These are phyloP conservation scores for Rhizophagus clarus DNA, from an alignment of 192 early-diverging fungal species.

Conservation along the genomic window DNA sequence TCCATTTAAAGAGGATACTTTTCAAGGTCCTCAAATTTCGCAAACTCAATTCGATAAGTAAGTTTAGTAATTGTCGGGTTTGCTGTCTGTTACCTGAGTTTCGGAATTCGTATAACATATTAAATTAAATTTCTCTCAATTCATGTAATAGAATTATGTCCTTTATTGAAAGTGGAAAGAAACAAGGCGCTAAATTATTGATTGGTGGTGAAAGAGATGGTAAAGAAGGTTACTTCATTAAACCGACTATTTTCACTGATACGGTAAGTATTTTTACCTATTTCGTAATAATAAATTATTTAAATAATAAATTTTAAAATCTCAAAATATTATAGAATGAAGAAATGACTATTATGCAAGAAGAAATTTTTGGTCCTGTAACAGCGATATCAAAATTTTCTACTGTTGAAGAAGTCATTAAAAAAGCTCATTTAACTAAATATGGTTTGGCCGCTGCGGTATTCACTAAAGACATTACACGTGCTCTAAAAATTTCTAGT, in stretches of 20 bases:
- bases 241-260: slow-evolving; percentile 77
- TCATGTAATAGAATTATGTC: slow-evolving; percentile 49
- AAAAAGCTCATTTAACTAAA: slow-evolving; percentile 67
- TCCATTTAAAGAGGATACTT: slow-evolving; percentile 59
- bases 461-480: slow-evolving; percentile 66
- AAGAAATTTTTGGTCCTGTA: slow-evolving; percentile 92
- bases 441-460: slow-evolving; percentile 80
- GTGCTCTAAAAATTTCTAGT: slow-evolving; percentile 56
- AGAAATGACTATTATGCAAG: slow-evolving; percentile 56
- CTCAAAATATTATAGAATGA: slow-evolving; percentile 37
- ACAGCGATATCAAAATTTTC: slow-evolving; percentile 74
- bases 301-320: not conserved
- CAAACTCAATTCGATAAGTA: slow-evolving; percentile 58
- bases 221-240: slow-evolving; percentile 74
- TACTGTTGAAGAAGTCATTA: slow-evolving; percentile 70
- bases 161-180: slow-evolving; percentile 64
- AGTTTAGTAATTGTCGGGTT: not conserved
- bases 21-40: slow-evolving; percentile 75
- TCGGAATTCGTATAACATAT: too few species aligned
- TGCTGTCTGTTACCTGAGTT: too few species aligned
- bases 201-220: slow-evolving; percentile 64
- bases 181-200: slow-evolving; percentile 57
- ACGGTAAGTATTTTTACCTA: slow-evolving; percentile 39
- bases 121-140: too few species aligned
- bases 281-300: too few species aligned